Percentiles rank a stretch among this genome's conserved stretches.
Conservation (phyloP, 441 rosid genomes). For the Eutrema salsugineum region DNA sequence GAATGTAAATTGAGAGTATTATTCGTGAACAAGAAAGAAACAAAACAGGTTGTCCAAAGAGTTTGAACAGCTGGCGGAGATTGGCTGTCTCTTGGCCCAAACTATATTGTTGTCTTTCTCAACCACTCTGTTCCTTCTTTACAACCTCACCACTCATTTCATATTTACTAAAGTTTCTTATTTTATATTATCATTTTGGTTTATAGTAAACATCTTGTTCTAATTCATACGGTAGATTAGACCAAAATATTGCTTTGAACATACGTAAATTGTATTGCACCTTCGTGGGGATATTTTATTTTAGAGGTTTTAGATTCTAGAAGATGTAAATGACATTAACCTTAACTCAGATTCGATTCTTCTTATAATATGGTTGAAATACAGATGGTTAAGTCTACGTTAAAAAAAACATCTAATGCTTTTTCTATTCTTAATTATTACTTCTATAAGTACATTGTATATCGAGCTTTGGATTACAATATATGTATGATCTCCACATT, state of each 20-base stretch:
- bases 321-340: slow-evolving; percentile 12
- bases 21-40: slow-evolving; percentile 14
- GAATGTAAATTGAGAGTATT: neutral
- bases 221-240: slow-evolving; percentile 3
- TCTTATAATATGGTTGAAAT: neutral
- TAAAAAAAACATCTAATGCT: neutral
- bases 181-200: neutral
- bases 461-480: neutral
- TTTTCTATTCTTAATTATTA: neutral
- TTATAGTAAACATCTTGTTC: neutral
- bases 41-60: slow-evolving; percentile 33
- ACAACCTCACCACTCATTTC: slow-evolving; percentile 30
- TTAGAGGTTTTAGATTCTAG: slow-evolving; percentile 3
- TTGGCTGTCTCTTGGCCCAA: neutral
- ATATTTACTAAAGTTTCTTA: neutral
- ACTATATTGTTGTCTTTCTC: slow-evolving; percentile 33
- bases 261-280: neutral
- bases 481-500: slow-evolving; percentile 14
- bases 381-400: neutral
- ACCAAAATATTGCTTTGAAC: neutral
- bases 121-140: slow-evolving; percentile 29
- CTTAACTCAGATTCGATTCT: neutral
- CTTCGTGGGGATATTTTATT: neutral
- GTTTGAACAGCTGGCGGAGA: slow-evolving; percentile 25
- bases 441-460: neutral